These are phyloP conservation scores for Podospora appendiculata DNA, from an alignment of 495 filamentous ascomycete species.

Conservation along the genomic window DNA sequence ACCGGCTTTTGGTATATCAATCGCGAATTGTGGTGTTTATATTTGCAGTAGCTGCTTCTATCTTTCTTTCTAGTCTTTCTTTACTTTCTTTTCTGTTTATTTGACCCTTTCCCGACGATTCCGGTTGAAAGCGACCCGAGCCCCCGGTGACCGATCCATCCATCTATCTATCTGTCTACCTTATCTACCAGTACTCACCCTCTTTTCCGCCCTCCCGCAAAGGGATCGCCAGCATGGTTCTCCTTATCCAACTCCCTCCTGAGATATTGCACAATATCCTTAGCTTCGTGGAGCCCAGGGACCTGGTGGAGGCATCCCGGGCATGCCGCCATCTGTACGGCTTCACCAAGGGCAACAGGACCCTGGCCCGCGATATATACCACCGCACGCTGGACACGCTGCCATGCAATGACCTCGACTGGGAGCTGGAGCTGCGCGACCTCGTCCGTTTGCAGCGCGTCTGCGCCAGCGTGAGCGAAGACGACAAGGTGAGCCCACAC, in stretches of 20 bases:
- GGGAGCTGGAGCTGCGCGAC: constrained; percentile 42
- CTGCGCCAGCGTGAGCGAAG: constrained; percentile 18
- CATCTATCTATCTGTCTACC: not conserved
- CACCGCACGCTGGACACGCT: constrained; percentile 37
- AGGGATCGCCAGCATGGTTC: constrained; percentile 8
- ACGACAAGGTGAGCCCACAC: constrained; percentile 26
- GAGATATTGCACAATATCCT: constrained; percentile 54
- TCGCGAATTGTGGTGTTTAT: too few relatives aligned
- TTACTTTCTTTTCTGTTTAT: not conserved
- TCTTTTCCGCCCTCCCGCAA: not conserved
- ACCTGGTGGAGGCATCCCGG: constrained; percentile 36
- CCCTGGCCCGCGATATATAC: constrained; percentile 48
- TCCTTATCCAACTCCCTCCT: constrained; percentile 38
- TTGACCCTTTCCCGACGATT: not conserved
- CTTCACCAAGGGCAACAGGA: constrained; percentile 41
- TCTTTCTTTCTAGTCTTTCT: not conserved
- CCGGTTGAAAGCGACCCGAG: too few relatives aligned
- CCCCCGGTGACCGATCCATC: too few relatives aligned
- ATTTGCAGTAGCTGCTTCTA: not conserved
- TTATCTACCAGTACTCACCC: too few relatives aligned
- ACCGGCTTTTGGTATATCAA: too few relatives aligned
- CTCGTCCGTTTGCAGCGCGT: constrained; percentile 39
- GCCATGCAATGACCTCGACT: constrained; percentile 29
- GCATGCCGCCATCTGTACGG: constrained; percentile 41
- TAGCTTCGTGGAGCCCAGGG: constrained; percentile 41